phyloP scores from a whole-genome alignment of 2,329 filamentous ascomycete genomes.

The Ophiostoma tasmaniense region DNA sequence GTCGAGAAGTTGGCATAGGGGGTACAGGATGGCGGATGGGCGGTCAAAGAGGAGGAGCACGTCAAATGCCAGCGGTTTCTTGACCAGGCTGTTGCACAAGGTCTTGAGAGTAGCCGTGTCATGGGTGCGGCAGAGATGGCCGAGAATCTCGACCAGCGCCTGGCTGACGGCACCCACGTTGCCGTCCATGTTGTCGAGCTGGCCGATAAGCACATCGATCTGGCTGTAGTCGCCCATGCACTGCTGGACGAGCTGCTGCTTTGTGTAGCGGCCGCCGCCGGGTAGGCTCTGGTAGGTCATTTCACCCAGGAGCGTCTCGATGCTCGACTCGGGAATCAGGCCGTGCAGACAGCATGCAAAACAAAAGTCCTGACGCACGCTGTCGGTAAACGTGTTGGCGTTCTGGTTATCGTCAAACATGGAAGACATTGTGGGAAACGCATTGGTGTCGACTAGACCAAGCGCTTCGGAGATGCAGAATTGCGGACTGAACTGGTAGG shows the following conservation, averaged over 20 bases:
- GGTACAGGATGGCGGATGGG: constrained; percentile 59
- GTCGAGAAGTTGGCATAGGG: constrained; percentile 66
- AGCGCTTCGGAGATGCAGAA: constrained; percentile 65
- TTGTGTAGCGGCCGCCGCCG: constrained; percentile 63
- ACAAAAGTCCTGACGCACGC: constrained; percentile 64
- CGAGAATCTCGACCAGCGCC: constrained; percentile 64
- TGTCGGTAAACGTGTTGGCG: constrained; percentile 49
- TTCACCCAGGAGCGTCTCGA: constrained; percentile 74
- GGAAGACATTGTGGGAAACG: constrained; percentile 54
- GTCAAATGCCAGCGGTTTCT: constrained; percentile 63
- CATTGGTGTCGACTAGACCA: constrained; percentile 70
- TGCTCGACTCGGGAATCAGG: constrained; percentile 68
- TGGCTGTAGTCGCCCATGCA: constrained; percentile 70
- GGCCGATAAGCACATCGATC: constrained; percentile 55
- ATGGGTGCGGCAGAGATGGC: constrained; percentile 59
- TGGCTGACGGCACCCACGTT: constrained; percentile 81
- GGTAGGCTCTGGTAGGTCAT: constrained; percentile 73
- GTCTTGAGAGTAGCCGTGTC: constrained; percentile 74
- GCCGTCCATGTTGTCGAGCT: constrained; percentile 83
- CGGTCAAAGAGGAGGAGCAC: constrained; percentile 69
- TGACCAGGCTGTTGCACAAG: constrained; percentile 63
- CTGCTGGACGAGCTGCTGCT: constrained; percentile 69
- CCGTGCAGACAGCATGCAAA: constrained; percentile 84
- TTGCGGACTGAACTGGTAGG: constrained; percentile 65
- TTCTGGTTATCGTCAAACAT: constrained; percentile 54